Conservation (phyloP, 2,329 filamentous ascomycete species). For the Paecilomyces niveus region DNA sequence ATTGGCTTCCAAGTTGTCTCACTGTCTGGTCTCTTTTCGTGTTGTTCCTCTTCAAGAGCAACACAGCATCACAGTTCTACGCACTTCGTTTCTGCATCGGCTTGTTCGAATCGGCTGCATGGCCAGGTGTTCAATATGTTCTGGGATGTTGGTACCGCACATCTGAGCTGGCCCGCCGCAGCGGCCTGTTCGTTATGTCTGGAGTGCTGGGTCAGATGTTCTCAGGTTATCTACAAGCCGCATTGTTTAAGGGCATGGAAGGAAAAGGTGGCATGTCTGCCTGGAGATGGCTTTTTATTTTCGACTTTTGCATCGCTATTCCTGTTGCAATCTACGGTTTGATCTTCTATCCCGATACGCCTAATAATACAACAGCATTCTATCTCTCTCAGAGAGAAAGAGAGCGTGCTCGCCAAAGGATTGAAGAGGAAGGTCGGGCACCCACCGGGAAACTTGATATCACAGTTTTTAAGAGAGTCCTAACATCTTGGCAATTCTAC, state of each 20-base stretch:
- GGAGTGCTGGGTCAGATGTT: conserved; percentile 34
- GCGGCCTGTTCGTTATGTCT: conserved; percentile 10
- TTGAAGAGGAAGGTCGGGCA: conserved; percentile 30
- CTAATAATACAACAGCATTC: conserved; percentile 36
- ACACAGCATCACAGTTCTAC: conserved; percentile 9
- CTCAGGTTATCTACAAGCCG: conserved; percentile 47
- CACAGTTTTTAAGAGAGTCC: conserved; percentile 32
- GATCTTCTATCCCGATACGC: conserved; percentile 38
- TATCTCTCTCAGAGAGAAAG: conserved; percentile 28
- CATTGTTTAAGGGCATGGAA: conserved; percentile 43
- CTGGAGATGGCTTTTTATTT: conserved; percentile 50
- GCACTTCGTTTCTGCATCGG: conserved; percentile 12
- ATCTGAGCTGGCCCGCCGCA: conserved; percentile 8
- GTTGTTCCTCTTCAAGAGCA: conserved; percentile 27
- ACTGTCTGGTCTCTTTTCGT: conserved; percentile 35
- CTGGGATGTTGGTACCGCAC: conserved; percentile 13
- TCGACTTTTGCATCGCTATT: conserved; percentile 46
- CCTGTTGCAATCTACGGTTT: conserved; percentile 32
- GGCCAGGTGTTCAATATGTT: conserved; percentile 11
- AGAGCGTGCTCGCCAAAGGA: conserved; percentile 12
- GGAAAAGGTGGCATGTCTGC: conserved; percentile 40
- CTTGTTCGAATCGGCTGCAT: conserved; percentile 11
- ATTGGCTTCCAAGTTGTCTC: conserved; percentile 34
- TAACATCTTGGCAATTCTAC: conserved; percentile 39
- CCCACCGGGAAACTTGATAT: conserved; percentile 31